Conservation (phyloP, 352 stramenopile species). For the Peronosclerospora sorghi region DNA sequence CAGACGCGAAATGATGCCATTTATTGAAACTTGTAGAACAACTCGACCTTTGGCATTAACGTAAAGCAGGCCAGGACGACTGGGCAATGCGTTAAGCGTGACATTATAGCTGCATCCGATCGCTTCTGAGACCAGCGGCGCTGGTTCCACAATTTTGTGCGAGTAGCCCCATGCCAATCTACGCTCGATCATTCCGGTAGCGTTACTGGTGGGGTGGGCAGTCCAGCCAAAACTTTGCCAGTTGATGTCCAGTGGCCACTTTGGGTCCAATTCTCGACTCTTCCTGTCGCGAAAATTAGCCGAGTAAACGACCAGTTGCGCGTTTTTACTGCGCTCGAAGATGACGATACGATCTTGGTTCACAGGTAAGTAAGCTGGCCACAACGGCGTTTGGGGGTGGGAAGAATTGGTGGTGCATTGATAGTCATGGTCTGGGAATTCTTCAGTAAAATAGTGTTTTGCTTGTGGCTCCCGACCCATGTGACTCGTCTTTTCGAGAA, state of each 20-base stretch:
- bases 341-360: constrained; percentile 53
- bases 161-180: constrained; percentile 59
- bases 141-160: constrained; percentile 28
- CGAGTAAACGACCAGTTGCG: constrained; percentile 66
- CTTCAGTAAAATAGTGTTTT: constrained; percentile 51
- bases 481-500: background rate
- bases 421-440: constrained; percentile 69
- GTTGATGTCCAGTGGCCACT: constrained; percentile 68
- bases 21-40: constrained; percentile 48
- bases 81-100: constrained; percentile 59
- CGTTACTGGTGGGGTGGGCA: constrained; percentile 44
- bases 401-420: constrained; percentile 39
- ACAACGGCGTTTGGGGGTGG: constrained; percentile 52
- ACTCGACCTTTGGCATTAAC: constrained; percentile 42
- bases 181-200: constrained; percentile 54
- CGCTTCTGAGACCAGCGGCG: constrained; percentile 8
- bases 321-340: constrained; percentile 76
- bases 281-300: constrained; percentile 51
- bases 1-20: constrained; percentile 30
- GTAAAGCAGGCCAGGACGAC: constrained; percentile 37
- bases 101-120: constrained; percentile 39
- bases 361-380: constrained; percentile 52
- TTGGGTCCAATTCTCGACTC: constrained; percentile 36
- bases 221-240: constrained; percentile 80
- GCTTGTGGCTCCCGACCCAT: constrained; percentile 6